Conservation (phyloP, 1,284 basidiomycete genomes). For the Cutaneotrichosporon sp. region DNA sequence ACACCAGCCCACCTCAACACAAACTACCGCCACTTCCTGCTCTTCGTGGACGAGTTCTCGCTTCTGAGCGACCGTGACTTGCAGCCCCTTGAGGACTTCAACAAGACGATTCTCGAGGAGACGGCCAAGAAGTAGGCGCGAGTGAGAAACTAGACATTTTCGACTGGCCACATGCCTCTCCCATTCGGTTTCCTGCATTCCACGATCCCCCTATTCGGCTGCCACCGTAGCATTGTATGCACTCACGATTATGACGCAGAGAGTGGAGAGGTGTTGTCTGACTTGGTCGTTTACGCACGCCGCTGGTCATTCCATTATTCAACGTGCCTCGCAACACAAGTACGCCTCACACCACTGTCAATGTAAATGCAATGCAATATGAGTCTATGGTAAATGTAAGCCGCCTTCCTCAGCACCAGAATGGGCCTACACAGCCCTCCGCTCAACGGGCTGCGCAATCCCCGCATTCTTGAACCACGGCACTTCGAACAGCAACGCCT, state of each 20-base stretch:
- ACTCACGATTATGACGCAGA: neutral
- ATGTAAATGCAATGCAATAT: slow-evolving; percentile 1
- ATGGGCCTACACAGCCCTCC: slow-evolving; percentile 7
- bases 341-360: too few relatives aligned
- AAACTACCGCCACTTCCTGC: slow-evolving; percentile 95
- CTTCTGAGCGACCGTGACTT: slow-evolving; percentile 97
- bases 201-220: neutral
- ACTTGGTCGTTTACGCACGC: too few relatives aligned
- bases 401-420: too few relatives aligned
- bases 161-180: too few relatives aligned
- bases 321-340: too few relatives aligned
- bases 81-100: slow-evolving; percentile 90
- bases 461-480: slow-evolving; percentile 38
- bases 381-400: neutral
- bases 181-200: too few relatives aligned
- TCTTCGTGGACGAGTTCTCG: slow-evolving; percentile 96
- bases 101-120: slow-evolving; percentile 88
- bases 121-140: slow-evolving; percentile 22
- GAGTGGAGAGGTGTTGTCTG: too few relatives aligned
- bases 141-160: too few relatives aligned
- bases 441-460: slow-evolving; percentile 5
- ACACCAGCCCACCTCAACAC: slow-evolving; percentile 90
- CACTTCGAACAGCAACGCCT: slow-evolving; percentile 54
- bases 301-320: too few relatives aligned
- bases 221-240: slow-evolving; percentile 6